Conservation (phyloP, 2,329 filamentous ascomycete species). For the Claviceps purpurea region DNA sequence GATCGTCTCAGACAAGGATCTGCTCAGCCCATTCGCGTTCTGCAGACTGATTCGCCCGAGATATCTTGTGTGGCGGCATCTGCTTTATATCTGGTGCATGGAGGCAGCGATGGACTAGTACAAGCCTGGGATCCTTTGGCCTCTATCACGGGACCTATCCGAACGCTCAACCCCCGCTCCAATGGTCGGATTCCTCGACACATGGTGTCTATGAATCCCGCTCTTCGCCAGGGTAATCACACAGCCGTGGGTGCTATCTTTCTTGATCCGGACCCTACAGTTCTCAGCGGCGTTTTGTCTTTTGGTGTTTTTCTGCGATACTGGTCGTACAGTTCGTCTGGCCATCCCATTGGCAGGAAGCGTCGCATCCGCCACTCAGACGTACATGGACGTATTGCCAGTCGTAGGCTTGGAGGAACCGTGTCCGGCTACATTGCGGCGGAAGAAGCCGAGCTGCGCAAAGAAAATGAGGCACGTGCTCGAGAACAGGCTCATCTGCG, state of each 20-base stretch:
- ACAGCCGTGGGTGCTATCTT: conserved; percentile 73
- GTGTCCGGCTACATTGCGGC: conserved; percentile 73
- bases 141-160: conserved; percentile 62
- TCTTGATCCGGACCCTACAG: conserved; percentile 76
- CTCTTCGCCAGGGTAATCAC: conserved; percentile 57
- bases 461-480: conserved; percentile 52
- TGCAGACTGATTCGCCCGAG: conserved; percentile 81
- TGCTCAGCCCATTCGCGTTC: conserved; percentile 61
- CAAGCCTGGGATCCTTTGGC: conserved; percentile 95
- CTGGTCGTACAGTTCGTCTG: conserved; percentile 84
- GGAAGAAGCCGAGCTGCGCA: conserved; percentile 69
- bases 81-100: conserved; percentile 79
- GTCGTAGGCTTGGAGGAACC: conserved; percentile 48
- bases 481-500: conserved; percentile 59
- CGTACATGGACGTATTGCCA: conserved; percentile 34
- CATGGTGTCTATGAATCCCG: conserved; percentile 37
- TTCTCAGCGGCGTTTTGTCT: conserved; percentile 73
- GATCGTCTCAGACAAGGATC: conserved; percentile 32
- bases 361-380: conserved; percentile 61
- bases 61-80: conserved; percentile 74
- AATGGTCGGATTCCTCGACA: conserved; percentile 71
- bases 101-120: conserved; percentile 86
- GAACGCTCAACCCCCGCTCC: conserved; percentile 77
- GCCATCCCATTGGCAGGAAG: conserved; percentile 63
- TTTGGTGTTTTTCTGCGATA: conserved; percentile 80